Percentiles rank a stretch among this genome's conserved stretches.
These are phyloP conservation scores for Alloteropsis angusta DNA, from an alignment of 202 grass and related monocot genomes.

Conservation along the genomic window DNA sequence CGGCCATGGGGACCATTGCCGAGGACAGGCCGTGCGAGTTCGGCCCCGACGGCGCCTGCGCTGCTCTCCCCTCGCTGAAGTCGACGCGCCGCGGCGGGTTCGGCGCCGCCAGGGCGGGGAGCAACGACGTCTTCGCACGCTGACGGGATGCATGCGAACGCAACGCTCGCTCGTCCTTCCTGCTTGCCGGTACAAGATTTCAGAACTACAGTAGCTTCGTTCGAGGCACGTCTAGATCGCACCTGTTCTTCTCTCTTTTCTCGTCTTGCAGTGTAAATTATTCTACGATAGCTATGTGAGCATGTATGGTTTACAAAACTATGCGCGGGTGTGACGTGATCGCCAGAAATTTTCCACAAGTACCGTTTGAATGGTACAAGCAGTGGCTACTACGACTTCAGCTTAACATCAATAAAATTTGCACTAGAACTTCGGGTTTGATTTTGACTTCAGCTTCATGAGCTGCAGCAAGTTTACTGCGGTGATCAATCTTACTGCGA, in stretches of 20 bases:
- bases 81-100: neutral
- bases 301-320: neutral
- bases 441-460: neutral
- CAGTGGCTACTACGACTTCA: neutral
- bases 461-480: neutral
- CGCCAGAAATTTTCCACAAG: neutral
- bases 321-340: neutral
- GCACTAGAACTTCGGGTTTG: neutral
- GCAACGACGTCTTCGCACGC: neutral
- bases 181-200: neutral
- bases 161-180: neutral
- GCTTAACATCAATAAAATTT: neutral
- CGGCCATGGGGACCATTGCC: conserved; percentile 24
- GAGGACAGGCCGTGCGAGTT: conserved; percentile 43
- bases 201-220: neutral
- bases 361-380: neutral
- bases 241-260: neutral
- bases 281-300: neutral
- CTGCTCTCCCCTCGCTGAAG: neutral
- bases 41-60: neutral
- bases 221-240: neutral
- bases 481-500: too few species aligned
- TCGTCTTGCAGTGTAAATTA: neutral
- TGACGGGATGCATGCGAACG: neutral
- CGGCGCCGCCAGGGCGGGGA: neutral